Conservation (phyloP, 495 filamentous ascomycete species). For the Neurospora sp. region DNA sequence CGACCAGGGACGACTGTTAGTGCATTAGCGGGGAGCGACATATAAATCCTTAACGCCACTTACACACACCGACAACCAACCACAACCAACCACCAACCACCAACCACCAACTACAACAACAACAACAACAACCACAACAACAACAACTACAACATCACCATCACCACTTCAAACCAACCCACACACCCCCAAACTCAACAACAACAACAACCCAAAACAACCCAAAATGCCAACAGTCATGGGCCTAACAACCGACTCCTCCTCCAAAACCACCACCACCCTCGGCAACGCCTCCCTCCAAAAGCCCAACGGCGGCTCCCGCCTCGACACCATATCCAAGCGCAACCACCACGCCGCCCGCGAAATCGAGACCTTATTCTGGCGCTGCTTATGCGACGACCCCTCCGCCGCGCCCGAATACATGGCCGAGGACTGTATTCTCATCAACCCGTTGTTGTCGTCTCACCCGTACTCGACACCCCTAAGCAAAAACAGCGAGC, state of each 20-base stretch:
- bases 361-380: constrained; percentile 25
- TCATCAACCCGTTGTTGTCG: constrained; percentile 25
- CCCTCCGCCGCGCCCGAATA: constrained; percentile 21
- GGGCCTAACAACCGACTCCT: constrained; percentile 16
- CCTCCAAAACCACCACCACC: constrained; percentile 7
- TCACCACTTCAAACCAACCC: too few species aligned
- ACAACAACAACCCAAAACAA: neutral
- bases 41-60: neutral
- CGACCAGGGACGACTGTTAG: neutral
- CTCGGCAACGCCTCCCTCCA: constrained; percentile 25
- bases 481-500: constrained; percentile 15
- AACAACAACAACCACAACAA: neutral
- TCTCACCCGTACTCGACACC: constrained; percentile 6
- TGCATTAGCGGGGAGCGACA: neutral
- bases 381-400: constrained; percentile 27
- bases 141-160: neutral
- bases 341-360: constrained; percentile 27
- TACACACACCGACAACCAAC: too few species aligned
- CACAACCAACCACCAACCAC: neutral
- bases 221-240: constrained; percentile 15
- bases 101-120: neutral
- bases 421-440: constrained; percentile 26
- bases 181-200: too few species aligned
- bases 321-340: constrained; percentile 28
- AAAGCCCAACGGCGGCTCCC: constrained; percentile 21